These are phyloP conservation scores for Atkinsonella texensis DNA, from an alignment of 2,329 filamentous ascomycete species.

Conservation along the genomic window DNA sequence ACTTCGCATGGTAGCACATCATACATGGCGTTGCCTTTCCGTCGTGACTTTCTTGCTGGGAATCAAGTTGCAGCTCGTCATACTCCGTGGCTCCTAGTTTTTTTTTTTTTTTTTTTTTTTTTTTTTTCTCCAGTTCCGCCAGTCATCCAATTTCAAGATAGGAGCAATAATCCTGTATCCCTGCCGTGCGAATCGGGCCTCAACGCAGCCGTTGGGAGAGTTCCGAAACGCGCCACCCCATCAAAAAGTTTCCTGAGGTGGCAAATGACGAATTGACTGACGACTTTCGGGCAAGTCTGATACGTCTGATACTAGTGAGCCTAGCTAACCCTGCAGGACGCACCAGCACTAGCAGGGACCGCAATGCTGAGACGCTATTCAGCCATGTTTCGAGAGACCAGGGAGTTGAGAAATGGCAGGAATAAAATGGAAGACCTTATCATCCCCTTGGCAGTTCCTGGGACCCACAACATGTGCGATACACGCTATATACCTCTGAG, in stretches of 20 bases:
- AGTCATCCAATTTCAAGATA: not conserved
- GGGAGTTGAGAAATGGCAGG: not conserved
- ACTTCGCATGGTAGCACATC: not conserved
- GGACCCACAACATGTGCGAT: too few relatives aligned
- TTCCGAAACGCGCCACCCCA: not conserved
- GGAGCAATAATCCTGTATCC: not conserved
- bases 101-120: not conserved
- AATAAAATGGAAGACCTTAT: not conserved
- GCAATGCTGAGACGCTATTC: not conserved
- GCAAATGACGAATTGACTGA: not conserved
- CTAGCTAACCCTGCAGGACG: too few relatives aligned
- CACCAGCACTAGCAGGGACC: not conserved
- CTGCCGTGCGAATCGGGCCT: not conserved
- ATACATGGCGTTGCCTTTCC: not conserved
- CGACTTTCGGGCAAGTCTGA: not conserved
- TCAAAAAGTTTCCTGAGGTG: not conserved
- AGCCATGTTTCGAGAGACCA: not conserved
- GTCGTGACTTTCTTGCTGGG: not conserved
- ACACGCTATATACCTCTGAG: too few relatives aligned
- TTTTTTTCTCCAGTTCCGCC: not conserved
- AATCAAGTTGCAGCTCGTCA: not conserved
- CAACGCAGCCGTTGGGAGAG: not conserved
- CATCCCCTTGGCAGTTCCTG: not conserved
- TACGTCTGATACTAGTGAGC: not conserved
- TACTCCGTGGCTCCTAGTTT: not conserved